Evolutionary conservation across 139 green algal genomes (phyloP), one percentile per base, ranked within the genome.

Genomic region (Chlorella sp.): DNA sequence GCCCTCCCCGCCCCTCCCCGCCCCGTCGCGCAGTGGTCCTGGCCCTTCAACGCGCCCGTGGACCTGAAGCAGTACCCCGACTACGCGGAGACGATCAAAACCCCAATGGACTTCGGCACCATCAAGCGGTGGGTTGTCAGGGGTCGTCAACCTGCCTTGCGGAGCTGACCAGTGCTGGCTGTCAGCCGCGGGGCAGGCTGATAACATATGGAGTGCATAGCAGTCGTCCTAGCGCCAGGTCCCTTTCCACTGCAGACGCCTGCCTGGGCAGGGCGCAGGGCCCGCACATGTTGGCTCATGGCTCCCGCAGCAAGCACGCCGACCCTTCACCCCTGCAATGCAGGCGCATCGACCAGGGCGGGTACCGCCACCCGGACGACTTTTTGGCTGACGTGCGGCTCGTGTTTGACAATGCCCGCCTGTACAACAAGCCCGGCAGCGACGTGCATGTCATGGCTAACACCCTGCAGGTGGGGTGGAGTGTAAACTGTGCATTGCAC

Each of bases 391-490:
- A 92, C 65, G 81, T 93, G 75, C 84, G 82, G 38, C 88, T 90
- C 44, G 93, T 98, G 30, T 98, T 98, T 73, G 62, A 86, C 81
- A 98, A 98, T 72, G 95, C 94, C 21, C 91, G 91, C 70, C 76
- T 71, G 17, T 98, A 96, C 91, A 98, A 98, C 84, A 91, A 91
- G 65, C 91, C 91, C 15, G 91, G 89, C 72, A 91, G 78, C 51
- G 96, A 98, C 87, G 95, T 98, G 38, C 81, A 93, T 84, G 75
- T 96, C 26, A 98, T 98, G 95, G 94, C 96, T 2, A 90, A 90
- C 64, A 91, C 88, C 30, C 83, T 97, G 41, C 87, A 94, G 92
- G 92, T 94, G 69, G n/a, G 36, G n/a, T n/a, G n/a, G n/a, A n/a
- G n/a, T n/a, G n/a, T n/a, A n/a, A 51, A 51, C 44, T 51, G 44